phyloP scores from a whole-genome alignment of 2,329 filamentous ascomycete species.

The Neopestalotiopsis sp. region DNA sequence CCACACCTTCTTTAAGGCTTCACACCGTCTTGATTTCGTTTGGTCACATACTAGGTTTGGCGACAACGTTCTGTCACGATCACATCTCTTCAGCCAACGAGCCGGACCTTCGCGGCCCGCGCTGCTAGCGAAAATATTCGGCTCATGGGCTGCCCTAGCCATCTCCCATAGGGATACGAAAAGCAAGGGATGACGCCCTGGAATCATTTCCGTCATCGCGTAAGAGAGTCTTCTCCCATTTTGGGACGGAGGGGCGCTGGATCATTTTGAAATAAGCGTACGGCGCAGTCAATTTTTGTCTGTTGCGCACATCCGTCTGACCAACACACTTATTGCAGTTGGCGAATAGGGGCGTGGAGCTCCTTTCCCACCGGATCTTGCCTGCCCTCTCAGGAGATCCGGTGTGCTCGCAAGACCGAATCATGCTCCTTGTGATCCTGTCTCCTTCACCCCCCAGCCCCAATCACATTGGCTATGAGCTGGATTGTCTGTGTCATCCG shows the following conservation, averaged over 20 bases:
- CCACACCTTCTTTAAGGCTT: background rate
- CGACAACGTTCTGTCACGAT: background rate
- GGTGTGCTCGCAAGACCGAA: background rate
- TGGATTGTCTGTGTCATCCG: background rate
- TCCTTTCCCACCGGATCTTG: background rate
- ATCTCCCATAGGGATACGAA: background rate
- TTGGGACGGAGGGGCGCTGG: background rate
- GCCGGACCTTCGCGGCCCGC: slow-evolving; percentile 16
- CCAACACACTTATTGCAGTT: slow-evolving; percentile 1
- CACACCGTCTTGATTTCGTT: background rate
- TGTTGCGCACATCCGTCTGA: background rate
- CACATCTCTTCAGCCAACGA: slow-evolving; percentile 6
- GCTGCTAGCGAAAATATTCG: background rate
- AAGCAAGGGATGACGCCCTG: slow-evolving; percentile 6
- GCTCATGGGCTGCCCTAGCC: background rate
- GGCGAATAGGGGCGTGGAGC: background rate
- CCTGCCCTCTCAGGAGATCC: background rate
- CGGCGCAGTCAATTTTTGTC: background rate
- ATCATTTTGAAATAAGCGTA: background rate
- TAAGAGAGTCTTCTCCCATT: background rate
- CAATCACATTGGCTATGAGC: background rate
- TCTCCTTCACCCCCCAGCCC: background rate
- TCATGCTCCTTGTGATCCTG: background rate
- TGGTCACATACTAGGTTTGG: background rate
- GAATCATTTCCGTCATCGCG: background rate